Base-by-base conservation (phyloP, 1,284 basidiomycete species). In the Malassezia caprae region DNA sequence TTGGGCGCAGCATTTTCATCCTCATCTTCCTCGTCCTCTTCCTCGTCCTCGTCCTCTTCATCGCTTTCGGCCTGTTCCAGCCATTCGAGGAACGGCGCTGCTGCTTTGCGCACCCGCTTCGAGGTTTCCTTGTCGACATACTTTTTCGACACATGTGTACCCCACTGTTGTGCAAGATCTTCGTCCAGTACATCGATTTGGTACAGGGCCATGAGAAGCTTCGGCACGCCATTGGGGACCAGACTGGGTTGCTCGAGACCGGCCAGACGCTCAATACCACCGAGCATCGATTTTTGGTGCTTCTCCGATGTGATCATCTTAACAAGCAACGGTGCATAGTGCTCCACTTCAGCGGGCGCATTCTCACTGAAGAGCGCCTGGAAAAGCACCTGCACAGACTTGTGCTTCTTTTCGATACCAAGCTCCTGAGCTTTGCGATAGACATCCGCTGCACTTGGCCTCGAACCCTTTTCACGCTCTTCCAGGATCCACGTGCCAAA, bases 361-460 rank as follows among this genome's bases (percentile, higher is more conserved):
- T 88, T 79, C 50, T 82, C 81, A 26, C 85, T 86, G 78, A 96
- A 96, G 44, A 96, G 79, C n/a, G 83, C 82, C 72, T 93, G 86
- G 27, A 85, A 85, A 47, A 99, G 79, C 51, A 91, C 84, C 59
- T 88, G 82, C 28, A 94, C 79, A 1, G 86, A 81, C 81, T 88
- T 93, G 81, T 96, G 89, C 78, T 96, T 98, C 80, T 89, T 91
- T 71, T 88, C 88, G 63, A 98, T 87, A 30, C 87, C 88, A 34
- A 91, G 76, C 59, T 94, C 90, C 73, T 93, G 87, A 4, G 87
- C 87, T 78, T 90, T 90, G 77, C 88, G 86, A 78, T 82, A 87
- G 54, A 96, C 81, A 19, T 85, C 82, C 54, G 85, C 79, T 5
- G 84, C 78, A 39, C 78, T 70, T 17, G 64, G 61, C 41, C 58